Percentiles rank a stretch among this genome's conserved stretches.
These are phyloP conservation scores for Colletotrichum chrysophilum DNA, from an alignment of 2,329 filamentous ascomycete species.

Conservation along the genomic window DNA sequence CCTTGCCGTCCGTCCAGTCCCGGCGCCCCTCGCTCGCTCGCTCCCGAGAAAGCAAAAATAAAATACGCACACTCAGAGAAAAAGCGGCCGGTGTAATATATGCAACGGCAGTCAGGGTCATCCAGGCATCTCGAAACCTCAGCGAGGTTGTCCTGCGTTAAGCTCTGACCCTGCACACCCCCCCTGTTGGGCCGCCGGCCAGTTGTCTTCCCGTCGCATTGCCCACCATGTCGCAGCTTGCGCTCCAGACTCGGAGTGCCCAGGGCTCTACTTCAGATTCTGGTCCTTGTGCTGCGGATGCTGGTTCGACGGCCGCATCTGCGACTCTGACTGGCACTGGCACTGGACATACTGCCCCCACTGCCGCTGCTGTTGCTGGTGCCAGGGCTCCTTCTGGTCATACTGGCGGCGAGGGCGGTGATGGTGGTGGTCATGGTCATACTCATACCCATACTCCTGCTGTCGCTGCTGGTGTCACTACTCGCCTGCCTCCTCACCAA, in stretches of 20 bases:
- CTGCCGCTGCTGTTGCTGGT: not conserved
- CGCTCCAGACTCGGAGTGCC: conserved; percentile 44
- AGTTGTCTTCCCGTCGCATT: conserved; percentile 37
- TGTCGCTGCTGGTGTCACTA: not conserved
- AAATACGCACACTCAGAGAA: not conserved
- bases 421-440: not conserved
- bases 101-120: conserved; percentile 55
- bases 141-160: conserved; percentile 29
- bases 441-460: not conserved
- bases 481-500: conserved; percentile 22
- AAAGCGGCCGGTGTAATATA: conserved; percentile 31
- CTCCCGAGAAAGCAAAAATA: conserved; percentile 11
- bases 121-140: conserved; percentile 41
- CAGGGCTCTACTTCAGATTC: conserved; percentile 38
- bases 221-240: conserved; percentile 60
- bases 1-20: not conserved
- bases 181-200: conserved; percentile 27
- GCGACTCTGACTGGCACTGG: not conserved
- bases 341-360: not conserved
- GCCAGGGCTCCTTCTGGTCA: not conserved
- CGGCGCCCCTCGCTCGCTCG: not conserved
- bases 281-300: conserved; percentile 27
- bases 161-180: conserved; percentile 38
- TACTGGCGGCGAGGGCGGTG: not conserved
- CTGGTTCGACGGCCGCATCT: not conserved